phyloP scores from a whole-genome alignment of 768 basidiomycete genomes.

The Dentipellis sp. region DNA sequence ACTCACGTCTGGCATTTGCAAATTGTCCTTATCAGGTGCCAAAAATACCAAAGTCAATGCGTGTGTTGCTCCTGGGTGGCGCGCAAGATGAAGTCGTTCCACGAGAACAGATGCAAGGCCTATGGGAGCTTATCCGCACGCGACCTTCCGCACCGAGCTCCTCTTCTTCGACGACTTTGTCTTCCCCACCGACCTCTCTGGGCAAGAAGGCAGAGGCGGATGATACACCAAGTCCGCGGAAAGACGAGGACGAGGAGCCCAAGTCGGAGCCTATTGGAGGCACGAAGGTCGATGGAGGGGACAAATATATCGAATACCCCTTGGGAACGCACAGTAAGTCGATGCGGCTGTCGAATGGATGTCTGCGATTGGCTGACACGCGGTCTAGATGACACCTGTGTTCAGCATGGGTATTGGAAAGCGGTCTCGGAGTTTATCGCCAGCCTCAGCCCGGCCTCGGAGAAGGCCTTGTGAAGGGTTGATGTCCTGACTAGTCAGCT shows the following conservation, averaged over 20 bases:
- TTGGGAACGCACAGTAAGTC: constrained; percentile 22
- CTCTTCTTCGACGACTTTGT: background rate
- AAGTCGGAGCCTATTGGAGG: background rate
- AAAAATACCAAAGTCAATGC: constrained; percentile 51
- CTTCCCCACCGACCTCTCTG: background rate
- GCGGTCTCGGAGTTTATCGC: constrained; percentile 18
- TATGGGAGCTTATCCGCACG: constrained; percentile 49
- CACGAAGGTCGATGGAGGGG: constrained; percentile 10
- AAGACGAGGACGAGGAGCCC: background rate
- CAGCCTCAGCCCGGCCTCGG: background rate
- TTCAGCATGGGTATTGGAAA: constrained; percentile 22
- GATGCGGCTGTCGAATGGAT: background rate
- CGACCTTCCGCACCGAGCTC: constrained; percentile 5
- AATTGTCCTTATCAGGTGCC: constrained; percentile 14
- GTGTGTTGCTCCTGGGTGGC: constrained; percentile 81
- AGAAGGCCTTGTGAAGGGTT: too few species aligned
- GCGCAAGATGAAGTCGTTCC: constrained; percentile 64
- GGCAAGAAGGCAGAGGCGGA: background rate
- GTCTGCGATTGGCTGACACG: background rate
- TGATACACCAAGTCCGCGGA: background rate
- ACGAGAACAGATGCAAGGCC: constrained; percentile 61
- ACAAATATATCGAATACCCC: constrained; percentile 18
- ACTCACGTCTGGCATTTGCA: constrained; percentile 14
- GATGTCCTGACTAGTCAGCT: too few species aligned
- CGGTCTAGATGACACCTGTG: constrained; percentile 22